Conservation (phyloP, 192 early-diverging fungal genomes). For the Podila clonocystis region DNA sequence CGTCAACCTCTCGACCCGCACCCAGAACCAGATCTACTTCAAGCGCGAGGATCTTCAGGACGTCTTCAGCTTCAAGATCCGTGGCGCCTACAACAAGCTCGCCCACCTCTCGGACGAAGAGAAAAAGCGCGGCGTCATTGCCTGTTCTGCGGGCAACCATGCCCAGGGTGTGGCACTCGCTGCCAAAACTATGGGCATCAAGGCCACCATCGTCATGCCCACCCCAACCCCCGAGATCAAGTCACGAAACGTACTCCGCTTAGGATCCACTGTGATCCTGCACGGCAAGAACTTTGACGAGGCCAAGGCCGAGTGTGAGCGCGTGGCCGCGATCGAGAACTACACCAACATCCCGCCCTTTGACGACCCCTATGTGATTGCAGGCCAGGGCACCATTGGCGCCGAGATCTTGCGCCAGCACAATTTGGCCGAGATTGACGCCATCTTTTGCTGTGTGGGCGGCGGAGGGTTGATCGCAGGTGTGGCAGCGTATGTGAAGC, state of each 20-base stretch:
- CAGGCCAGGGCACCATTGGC: constrained; percentile 98
- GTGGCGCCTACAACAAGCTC: constrained; percentile 97
- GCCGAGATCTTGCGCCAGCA: constrained; percentile 84
- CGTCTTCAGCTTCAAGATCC: constrained; percentile 98
- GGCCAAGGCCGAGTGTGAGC: constrained; percentile 86
- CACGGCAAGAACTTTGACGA: constrained; percentile 95
- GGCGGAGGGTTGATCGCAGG: constrained; percentile 96
- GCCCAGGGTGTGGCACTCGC: constrained; percentile 97
- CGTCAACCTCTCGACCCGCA: constrained; percentile 79
- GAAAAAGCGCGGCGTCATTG: constrained; percentile 87
- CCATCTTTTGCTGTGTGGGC: constrained; percentile 93
- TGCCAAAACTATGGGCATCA: constrained; percentile 91
- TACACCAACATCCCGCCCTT: constrained; percentile 96
- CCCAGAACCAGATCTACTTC: constrained; percentile 76
- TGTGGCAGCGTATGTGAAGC: constrained; percentile 93
- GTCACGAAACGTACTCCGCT: constrained; percentile 87
- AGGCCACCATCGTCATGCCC: constrained; percentile 99
- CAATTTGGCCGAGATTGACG: constrained; percentile 73
- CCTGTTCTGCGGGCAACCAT: constrained; percentile 98
- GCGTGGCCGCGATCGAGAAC: constrained; percentile 74
- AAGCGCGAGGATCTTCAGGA: constrained; percentile 98
- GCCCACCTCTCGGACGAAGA: constrained; percentile 83
- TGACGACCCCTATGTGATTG: constrained; percentile 98
- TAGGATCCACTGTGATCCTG: constrained; percentile 92
- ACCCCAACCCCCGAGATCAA: constrained; percentile 81